Evolutionary conservation across 169 alveolate species (phyloP).

Genomic region (Babesia bovis): DNA sequence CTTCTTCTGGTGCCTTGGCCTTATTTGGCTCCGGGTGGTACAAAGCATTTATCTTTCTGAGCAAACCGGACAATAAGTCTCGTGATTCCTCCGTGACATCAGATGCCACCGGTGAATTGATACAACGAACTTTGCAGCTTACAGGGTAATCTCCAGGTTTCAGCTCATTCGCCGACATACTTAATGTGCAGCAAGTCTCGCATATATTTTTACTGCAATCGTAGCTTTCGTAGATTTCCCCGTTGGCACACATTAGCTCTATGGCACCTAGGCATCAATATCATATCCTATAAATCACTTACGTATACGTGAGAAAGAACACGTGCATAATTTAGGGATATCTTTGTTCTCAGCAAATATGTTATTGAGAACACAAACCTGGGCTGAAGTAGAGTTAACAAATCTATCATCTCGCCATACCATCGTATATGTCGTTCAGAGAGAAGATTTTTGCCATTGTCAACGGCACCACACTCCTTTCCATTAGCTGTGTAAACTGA

Average conservation of each 20-base stretch:
- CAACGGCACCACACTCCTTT: constrained; percentile 45
- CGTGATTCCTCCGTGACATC: constrained; percentile 63
- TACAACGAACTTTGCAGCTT: constrained; percentile 57
- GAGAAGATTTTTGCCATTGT: constrained; percentile 60
- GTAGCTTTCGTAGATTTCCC: neutral
- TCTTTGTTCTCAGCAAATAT: constrained; percentile 48
- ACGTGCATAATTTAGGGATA: constrained; percentile 54
- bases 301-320: constrained; percentile 63
- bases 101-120: constrained; percentile 55
- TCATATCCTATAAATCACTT: neutral
- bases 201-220: constrained; percentile 52
- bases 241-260: constrained; percentile 61
- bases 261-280: constrained; percentile 24
- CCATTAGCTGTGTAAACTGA: constrained; percentile 25
- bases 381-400: constrained; percentile 13
- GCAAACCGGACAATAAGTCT: constrained; percentile 45
- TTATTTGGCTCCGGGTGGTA: constrained; percentile 30
- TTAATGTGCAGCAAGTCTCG: constrained; percentile 61
- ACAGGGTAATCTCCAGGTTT: constrained; percentile 37
- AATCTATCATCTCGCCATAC: neutral
- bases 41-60: constrained; percentile 34
- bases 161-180: constrained; percentile 46
- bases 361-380: constrained; percentile 56
- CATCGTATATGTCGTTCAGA: constrained; percentile 39
- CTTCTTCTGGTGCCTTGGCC: constrained; percentile 29